Percentiles rank a stretch among this genome's conserved stretches.
Evolutionary conservation across 495 filamentous ascomycete genomes (phyloP).

Genomic region (Monascus purpureus): DNA sequence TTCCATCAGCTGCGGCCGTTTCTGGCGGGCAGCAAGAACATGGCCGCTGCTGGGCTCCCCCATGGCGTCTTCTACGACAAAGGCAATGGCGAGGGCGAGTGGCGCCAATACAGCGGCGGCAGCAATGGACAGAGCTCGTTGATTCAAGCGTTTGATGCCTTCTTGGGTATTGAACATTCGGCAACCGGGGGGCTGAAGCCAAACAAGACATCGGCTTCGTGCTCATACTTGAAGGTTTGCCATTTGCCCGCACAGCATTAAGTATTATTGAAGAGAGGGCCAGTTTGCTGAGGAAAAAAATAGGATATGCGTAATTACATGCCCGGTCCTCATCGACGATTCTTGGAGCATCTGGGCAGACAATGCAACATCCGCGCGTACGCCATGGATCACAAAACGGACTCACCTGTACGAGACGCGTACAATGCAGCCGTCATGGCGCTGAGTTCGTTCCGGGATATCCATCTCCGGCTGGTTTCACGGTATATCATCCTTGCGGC

Average conservation of each 20-base stretch:
- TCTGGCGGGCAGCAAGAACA: conserved; percentile 88
- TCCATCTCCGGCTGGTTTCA: conserved; percentile 86
- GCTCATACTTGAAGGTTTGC: conserved; percentile 20
- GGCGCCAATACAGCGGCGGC: conserved; percentile 70
- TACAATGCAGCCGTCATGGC: conserved; percentile 80
- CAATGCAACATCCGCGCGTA: conserved; percentile 76
- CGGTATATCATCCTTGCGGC: conserved; percentile 71
- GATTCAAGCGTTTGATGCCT: conserved; percentile 85
- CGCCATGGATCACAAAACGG: conserved; percentile 43
- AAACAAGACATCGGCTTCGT: conserved; percentile 5
- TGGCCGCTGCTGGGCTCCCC: conserved; percentile 82
- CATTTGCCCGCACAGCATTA: too few species aligned
- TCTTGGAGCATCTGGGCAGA: conserved; percentile 57
- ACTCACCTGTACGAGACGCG: conserved; percentile 54
- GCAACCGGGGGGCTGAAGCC: conserved; percentile 61
- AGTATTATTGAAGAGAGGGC: too few species aligned
- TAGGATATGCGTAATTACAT: conserved; percentile 92
- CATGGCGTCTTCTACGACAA: conserved; percentile 78
- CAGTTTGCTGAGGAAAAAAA: too few species aligned
- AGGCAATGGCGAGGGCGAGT: conserved; percentile 51
- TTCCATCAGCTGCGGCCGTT: conserved; percentile 86
- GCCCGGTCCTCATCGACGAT: conserved; percentile 81
- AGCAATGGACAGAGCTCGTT: conserved; percentile 91
- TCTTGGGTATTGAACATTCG: conserved; percentile 74
- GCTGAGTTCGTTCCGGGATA: conserved; percentile 70